Evolutionary conservation across 164 flowering plant species (phyloP).

Genomic region (Tetrastigma voinierianum): DNA sequence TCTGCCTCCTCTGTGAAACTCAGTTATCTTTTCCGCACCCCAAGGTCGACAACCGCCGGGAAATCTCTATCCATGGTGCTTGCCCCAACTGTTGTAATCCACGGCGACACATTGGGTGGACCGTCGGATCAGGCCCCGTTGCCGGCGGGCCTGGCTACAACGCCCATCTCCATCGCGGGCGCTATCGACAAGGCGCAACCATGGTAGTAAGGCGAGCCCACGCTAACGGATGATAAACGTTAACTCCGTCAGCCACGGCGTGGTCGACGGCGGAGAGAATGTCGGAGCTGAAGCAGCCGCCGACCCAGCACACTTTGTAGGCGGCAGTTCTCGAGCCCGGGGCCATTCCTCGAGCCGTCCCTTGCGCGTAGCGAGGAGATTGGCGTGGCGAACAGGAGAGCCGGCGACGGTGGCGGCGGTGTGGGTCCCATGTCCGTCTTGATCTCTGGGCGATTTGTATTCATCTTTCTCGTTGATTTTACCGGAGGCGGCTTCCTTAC

Average conservation of each 20-base stretch:
- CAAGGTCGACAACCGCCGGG: constrained; percentile 59
- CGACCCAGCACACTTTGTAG: constrained; percentile 84
- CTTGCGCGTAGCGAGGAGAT: constrained; percentile 66
- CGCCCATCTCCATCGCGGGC: constrained; percentile 86
- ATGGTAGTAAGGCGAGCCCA: constrained; percentile 61
- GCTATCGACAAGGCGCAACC: constrained; percentile 73
- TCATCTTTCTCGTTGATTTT: constrained; percentile 56
- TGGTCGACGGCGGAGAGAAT: constrained; percentile 75
- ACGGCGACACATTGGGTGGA: constrained; percentile 79
- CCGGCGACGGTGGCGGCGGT: constrained; percentile 90
- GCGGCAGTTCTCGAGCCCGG: constrained; percentile 70
- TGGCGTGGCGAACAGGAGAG: constrained; percentile 62
- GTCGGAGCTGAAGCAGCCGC: constrained; percentile 87
- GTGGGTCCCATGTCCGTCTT: constrained; percentile 94
- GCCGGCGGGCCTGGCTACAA: constrained; percentile 91
- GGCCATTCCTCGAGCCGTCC: constrained; percentile 87
- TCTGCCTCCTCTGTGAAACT: constrained; percentile 59
- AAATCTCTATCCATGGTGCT: constrained; percentile 90
- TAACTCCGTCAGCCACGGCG: constrained; percentile 88
- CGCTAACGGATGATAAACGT: constrained; percentile 80
- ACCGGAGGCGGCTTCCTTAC: constrained; percentile 74
- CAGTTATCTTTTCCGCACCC: constrained; percentile 40
- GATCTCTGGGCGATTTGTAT: constrained; percentile 78
- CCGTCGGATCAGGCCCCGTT: constrained; percentile 82
- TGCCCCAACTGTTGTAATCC: constrained; percentile 90